Evolutionary conservation across 495 filamentous ascomycete genomes (phyloP).

Genomic region (Bacidia gigantensis): DNA sequence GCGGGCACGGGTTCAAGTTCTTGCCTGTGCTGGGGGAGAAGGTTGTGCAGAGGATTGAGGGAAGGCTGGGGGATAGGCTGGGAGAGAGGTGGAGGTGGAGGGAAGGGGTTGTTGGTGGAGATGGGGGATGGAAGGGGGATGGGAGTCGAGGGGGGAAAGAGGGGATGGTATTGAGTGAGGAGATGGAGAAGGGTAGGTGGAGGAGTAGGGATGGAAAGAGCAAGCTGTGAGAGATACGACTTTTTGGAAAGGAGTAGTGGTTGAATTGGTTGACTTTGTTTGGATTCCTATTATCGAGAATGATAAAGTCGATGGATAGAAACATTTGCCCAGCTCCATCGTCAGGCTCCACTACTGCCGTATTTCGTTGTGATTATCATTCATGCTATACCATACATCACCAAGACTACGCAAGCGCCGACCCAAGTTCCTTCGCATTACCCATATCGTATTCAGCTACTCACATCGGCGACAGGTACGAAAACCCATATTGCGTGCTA

Average conservation of each 20-base stretch:
- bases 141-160: slow-evolving; percentile 46
- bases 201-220: slow-evolving; percentile 7
- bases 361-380: too few relatives aligned
- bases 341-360: too few relatives aligned
- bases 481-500: too few relatives aligned
- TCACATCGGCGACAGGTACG: too few relatives aligned
- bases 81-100: slow-evolving; percentile 49
- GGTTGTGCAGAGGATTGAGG: slow-evolving; percentile 53
- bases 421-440: too few relatives aligned
- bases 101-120: slow-evolving; percentile 11
- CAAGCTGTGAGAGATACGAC: slow-evolving; percentile 7
- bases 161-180: slow-evolving; percentile 40
- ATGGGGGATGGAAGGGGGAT: slow-evolving; percentile 33
- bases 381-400: too few relatives aligned
- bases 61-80: slow-evolving; percentile 31
- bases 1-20: slow-evolving; percentile 84
- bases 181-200: slow-evolving; percentile 26
- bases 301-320: too few relatives aligned
- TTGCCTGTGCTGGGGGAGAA: slow-evolving; percentile 71
- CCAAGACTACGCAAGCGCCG: too few relatives aligned
- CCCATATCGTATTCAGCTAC: too few relatives aligned
- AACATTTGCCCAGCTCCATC: too few relatives aligned
- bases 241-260: neutral
- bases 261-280: too few relatives aligned
- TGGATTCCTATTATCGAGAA: too few relatives aligned